phyloP scores from a whole-genome alignment of 495 filamentous ascomycete genomes.

The Penicillium coffeae region DNA sequence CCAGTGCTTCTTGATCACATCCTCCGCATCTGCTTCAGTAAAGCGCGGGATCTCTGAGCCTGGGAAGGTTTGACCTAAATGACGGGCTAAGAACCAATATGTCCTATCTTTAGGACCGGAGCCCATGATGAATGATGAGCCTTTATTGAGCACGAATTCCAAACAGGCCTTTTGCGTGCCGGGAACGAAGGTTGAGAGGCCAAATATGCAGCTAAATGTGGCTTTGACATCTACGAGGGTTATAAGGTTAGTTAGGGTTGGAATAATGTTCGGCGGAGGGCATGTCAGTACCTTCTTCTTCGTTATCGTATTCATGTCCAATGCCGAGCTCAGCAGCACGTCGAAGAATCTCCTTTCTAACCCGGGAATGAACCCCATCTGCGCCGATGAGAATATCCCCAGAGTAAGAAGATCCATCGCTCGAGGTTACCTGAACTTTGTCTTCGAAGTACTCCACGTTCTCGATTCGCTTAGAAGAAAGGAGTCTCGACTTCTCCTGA shows the following conservation, averaged over 20 bases:
- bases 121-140: constrained; percentile 4
- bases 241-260: neutral
- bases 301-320: constrained; percentile 1
- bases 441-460: neutral
- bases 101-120: neutral
- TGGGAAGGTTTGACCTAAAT: neutral
- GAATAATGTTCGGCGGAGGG: too few relatives aligned
- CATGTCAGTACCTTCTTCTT: constrained; percentile 5
- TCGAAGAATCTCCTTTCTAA: constrained; percentile 24
- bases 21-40: neutral
- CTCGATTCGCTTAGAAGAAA: neutral
- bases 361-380: constrained; percentile 45
- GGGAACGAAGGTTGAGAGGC: neutral
- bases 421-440: constrained; percentile 26
- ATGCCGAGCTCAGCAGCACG: constrained; percentile 29
- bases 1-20: neutral
- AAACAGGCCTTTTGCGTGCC: neutral
- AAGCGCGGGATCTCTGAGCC: neutral
- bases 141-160: constrained; percentile 2
- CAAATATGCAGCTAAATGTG: constrained; percentile 10
- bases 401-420: neutral
- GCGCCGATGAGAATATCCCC: constrained; percentile 46
- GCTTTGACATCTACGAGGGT: neutral
- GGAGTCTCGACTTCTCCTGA: neutral
- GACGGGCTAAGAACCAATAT: neutral